Evolutionary conservation across 768 basidiomycete species (phyloP).

Genomic region (Epithele typhae): DNA sequence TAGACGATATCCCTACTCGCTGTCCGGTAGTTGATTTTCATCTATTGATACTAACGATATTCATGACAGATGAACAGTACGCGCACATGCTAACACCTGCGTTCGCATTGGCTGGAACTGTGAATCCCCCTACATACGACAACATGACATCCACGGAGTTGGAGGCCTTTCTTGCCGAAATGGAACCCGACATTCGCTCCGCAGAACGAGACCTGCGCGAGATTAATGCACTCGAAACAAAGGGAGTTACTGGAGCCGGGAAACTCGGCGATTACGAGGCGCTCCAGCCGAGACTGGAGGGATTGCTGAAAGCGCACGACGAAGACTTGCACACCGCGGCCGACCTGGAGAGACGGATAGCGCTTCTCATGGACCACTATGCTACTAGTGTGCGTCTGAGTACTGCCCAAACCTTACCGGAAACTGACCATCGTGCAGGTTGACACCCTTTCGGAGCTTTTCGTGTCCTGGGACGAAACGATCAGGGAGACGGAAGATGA

Average conservation of each 20-base stretch:
- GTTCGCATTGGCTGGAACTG: constrained; percentile 68
- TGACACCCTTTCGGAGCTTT: constrained; percentile 77
- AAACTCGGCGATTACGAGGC: constrained; percentile 65
- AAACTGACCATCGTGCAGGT: constrained; percentile 40
- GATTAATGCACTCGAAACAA: constrained; percentile 64
- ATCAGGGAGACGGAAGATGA: constrained; percentile 64
- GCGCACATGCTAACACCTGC: constrained; percentile 70
- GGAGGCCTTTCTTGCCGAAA: constrained; percentile 67
- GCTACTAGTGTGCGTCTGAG: constrained; percentile 54
- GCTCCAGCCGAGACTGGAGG: constrained; percentile 64
- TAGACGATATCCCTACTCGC: too few relatives aligned
- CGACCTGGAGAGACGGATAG: constrained; percentile 63
- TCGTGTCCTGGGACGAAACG: constrained; percentile 81
- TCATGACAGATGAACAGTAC: constrained; percentile 63
- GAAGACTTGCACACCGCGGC: constrained; percentile 55
- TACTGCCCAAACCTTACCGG: not conserved
- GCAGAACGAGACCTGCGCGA: constrained; percentile 82
- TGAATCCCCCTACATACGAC: constrained; percentile 49
- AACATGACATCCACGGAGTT: constrained; percentile 65
- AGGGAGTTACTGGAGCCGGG: constrained; percentile 68
- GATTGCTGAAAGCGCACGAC: constrained; percentile 51
- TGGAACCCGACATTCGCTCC: constrained; percentile 80
- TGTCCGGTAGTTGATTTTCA: too few relatives aligned
- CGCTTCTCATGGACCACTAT: constrained; percentile 61
- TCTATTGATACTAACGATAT: not conserved